A percentile compares a stretch with the other conserved stretches of the same genome.
phyloP scores from a whole-genome alignment of 306 rosid genomes.

The Quercus gilva region DNA sequence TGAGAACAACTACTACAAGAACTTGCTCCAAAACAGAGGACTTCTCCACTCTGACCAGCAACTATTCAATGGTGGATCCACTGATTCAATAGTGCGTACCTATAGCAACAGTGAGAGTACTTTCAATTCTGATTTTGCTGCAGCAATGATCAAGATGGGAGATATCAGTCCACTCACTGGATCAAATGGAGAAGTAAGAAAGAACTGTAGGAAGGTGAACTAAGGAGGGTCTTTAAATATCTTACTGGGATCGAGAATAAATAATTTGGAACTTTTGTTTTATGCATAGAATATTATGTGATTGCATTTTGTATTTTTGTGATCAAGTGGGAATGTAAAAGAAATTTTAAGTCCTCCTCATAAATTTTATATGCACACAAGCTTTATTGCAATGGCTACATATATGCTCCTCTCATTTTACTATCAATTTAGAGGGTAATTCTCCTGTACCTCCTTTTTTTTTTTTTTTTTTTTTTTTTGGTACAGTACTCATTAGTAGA shows the following conservation, averaged over 20 bases:
- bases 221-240: constrained; percentile 7
- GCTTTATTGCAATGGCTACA: too few relatives aligned
- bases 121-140: constrained; percentile 55
- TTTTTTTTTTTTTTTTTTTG: too few relatives aligned
- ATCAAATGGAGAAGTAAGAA: constrained; percentile 69
- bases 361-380: too few relatives aligned
- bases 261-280: neutral
- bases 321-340: neutral
- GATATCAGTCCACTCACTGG: constrained; percentile 83
- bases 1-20: constrained; percentile 70
- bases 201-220: constrained; percentile 64
- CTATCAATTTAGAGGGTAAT: neutral
- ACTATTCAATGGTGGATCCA: constrained; percentile 69
- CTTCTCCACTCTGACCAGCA: constrained; percentile 88
- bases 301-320: neutral
- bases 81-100: constrained; percentile 52
- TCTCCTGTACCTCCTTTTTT: too few relatives aligned
- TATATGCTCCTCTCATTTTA: too few relatives aligned
- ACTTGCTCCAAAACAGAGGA: constrained; percentile 60
- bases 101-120: constrained; percentile 29
- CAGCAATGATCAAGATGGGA: constrained; percentile 83
- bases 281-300: neutral
- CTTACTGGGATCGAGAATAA: neutral
- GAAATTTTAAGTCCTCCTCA: neutral
- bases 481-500: fast-evolving